Evolutionary conservation across 2,329 filamentous ascomycete species (phyloP), one percentile per base, ranked within the genome.

Genomic region (Diplodia seriata): DNA sequence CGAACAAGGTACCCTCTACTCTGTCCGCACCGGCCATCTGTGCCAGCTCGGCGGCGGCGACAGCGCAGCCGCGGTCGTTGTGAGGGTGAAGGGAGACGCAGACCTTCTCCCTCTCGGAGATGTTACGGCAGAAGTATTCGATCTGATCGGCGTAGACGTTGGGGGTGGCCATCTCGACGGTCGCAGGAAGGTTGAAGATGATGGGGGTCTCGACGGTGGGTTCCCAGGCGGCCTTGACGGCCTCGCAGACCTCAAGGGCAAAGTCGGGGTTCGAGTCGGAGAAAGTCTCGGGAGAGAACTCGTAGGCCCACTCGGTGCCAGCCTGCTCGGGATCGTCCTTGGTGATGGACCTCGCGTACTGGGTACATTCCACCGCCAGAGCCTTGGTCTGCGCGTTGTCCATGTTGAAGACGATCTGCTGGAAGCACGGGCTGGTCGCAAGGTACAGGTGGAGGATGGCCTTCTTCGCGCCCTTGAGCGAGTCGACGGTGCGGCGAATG

Each of bases 101-200:
- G 62, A 97, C 86, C 82, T 93, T 95, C 75, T 97, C 90, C 64
- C 94, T 86, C 79, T 97, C 91, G 0, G 86, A 86, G 76, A 98
- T 93, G 77, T 94, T 86, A 64, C 85, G 87, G 83, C 93, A 97
- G 81, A 99, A 99, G 82, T 92, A 97, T 79, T 99, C 95, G 70
- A 99, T 92, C 82, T 96, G 91, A 76, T 99, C 95, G 61, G 95
- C 95, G 78, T 95, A 99, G 57, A 97, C 87, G 77, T 99, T 99
- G 40, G 94, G 94, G 0, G 95, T 97, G 0, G 92, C 83, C 89
- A 97, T 90, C 82, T 99, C 95, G 43, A 98, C 94, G 0, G 95
- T 99, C 1, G 95, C 94, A 0, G 95, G 94, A 63, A 99, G 85
- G 82, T 98, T 98, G 85, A 99, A 95, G 77, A 99, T 97, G 79